These are phyloP conservation scores for Streptanthus diversifolius DNA, from an alignment of 345 rosid species.

Conservation along the genomic window DNA sequence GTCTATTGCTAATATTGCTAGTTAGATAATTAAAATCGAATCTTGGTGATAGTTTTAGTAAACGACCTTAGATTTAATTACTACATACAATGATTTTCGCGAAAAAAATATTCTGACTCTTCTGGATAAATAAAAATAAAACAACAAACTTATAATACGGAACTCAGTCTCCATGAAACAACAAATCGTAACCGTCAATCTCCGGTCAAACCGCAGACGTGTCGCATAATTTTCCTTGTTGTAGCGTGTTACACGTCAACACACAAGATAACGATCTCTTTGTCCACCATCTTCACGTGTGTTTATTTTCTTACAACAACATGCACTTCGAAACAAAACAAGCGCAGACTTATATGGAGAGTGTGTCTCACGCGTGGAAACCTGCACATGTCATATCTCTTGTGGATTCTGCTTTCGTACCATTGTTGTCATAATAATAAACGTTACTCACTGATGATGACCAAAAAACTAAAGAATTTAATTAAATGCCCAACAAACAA, in stretches of 20 bases:
- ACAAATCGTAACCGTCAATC: slow-evolving; percentile 19
- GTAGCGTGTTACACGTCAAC: slow-evolving; percentile 30
- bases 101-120: not conserved
- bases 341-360: slow-evolving; percentile 7
- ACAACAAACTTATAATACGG: slow-evolving; percentile 7
- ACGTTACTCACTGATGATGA: not conserved
- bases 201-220: not conserved
- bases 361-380: slow-evolving; percentile 19
- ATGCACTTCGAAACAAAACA: not conserved
- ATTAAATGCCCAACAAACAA: not conserved
- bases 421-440: not conserved
- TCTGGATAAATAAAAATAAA: not conserved
- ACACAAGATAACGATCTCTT: slow-evolving; percentile 16
- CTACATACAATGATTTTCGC: not conserved
- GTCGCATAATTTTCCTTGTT: not conserved
- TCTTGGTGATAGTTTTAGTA: not conserved
- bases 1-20: too few relatives aligned
- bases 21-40: not conserved
- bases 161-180: slow-evolving; percentile 24
- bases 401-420: slow-evolving; percentile 15
- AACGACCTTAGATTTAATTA: not conserved
- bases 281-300: slow-evolving; percentile 27
- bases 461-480: not conserved
- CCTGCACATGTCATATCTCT: slow-evolving; percentile 17
- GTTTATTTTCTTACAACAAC: slow-evolving; percentile 5